Evolutionary conservation across 805 yeast species (phyloP).

Genomic region (Pichia paraexigua): DNA sequence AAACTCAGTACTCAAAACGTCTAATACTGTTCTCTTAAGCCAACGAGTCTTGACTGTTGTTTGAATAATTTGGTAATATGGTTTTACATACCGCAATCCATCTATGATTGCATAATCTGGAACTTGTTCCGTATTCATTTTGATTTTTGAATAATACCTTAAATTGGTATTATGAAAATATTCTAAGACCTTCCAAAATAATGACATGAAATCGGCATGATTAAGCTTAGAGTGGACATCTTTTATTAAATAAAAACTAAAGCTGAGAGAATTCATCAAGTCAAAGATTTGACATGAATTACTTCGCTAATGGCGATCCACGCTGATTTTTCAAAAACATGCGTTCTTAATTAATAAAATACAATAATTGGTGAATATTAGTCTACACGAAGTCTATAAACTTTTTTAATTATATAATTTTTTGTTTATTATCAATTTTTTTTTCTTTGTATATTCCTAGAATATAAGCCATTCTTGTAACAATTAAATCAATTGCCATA

Average conservation of each 20-base stretch:
- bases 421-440: not conserved
- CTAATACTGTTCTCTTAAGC: slow-evolving; percentile 31
- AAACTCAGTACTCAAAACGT: slow-evolving; percentile 35
- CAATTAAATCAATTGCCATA: slow-evolving; percentile 92
- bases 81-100: slow-evolving; percentile 34
- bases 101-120: slow-evolving; percentile 20
- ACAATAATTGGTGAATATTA: not conserved
- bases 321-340: not conserved
- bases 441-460: slow-evolving; percentile 61
- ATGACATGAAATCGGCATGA: not conserved
- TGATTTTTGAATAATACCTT: not conserved
- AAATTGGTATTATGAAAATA: not conserved
- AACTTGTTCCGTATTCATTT: not conserved
- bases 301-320: not conserved
- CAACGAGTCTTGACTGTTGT: slow-evolving; percentile 40
- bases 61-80: slow-evolving; percentile 31
- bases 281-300: not conserved
- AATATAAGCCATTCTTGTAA: slow-evolving; percentile 80
- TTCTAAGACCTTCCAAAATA: not conserved
- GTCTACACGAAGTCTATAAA: not conserved
- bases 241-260: not conserved
- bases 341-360: not conserved
- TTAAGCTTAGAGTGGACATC: not conserved
- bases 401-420: not conserved
- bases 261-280: not conserved